phyloP scores from a whole-genome alignment of 148 eudicot species.

The Beta vulgaris region DNA sequence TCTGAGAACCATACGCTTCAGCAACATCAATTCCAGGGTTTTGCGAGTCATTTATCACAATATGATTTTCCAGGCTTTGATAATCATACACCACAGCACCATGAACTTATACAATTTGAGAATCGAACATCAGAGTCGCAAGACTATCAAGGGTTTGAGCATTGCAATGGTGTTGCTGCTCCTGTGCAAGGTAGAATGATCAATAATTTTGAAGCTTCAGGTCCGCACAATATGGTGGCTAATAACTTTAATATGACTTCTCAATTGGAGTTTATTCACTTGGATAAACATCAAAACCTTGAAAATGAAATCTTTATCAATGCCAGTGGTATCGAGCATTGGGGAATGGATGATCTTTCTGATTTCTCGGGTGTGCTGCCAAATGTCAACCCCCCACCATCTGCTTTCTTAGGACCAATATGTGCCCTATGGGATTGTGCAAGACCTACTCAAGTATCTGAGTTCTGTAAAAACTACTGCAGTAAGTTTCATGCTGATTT shows the following conservation, averaged over 20 bases:
- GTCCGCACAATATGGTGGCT: slow-evolving; percentile 21
- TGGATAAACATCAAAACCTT: slow-evolving; percentile 20
- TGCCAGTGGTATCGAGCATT: slow-evolving; percentile 26
- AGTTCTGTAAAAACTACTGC: slow-evolving; percentile 38
- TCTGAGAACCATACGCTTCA: slow-evolving; percentile 20
- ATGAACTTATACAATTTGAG: slow-evolving; percentile 23
- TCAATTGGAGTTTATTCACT: slow-evolving; percentile 27
- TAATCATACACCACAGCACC: slow-evolving; percentile 19
- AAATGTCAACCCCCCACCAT: slow-evolving; percentile 36
- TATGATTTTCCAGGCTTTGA: slow-evolving; percentile 28
- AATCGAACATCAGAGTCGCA: slow-evolving; percentile 11
- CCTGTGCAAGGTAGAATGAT: slow-evolving; percentile 16
- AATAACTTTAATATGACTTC: slow-evolving; percentile 24
- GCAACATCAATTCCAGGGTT: slow-evolving; percentile 27
- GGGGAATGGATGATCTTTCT: slow-evolving; percentile 32
- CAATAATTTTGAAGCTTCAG: slow-evolving; percentile 33
- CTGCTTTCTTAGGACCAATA: slow-evolving; percentile 46
- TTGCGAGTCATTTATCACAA: slow-evolving; percentile 16
- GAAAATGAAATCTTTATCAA: slow-evolving; percentile 33
- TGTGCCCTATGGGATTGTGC: slow-evolving; percentile 55
- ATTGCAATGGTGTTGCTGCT: slow-evolving; percentile 18
- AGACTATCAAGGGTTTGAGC: slow-evolving; percentile 36
- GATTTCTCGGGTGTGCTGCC: slow-evolving; percentile 30
- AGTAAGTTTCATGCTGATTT: slow-evolving; percentile 42
- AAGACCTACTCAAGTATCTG: slow-evolving; percentile 41